Evolutionary conservation across 441 rosid genomes (phyloP), one percentile per base, ranked within the genome.

Genomic region (Euphorbia schlechtendalii): DNA sequence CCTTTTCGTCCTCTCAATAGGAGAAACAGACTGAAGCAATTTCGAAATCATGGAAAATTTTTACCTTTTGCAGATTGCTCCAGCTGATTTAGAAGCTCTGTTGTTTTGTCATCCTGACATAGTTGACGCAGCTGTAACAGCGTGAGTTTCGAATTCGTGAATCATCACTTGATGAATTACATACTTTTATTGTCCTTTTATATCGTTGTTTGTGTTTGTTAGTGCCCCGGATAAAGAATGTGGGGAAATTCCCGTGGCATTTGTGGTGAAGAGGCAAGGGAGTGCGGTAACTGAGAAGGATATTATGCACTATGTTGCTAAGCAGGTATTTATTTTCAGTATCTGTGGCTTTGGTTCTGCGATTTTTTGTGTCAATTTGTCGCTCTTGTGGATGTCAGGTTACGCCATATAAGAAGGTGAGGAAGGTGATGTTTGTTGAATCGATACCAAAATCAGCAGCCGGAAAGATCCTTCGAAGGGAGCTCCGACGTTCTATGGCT

Each of bases 201-300:
- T n/a, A n/a, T n/a, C n/a, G n/a, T n/a, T n/a, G n/a, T n/a, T n/a
- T n/a, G n/a, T n/a, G n/a, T n/a, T n/a, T n/a, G n/a, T 20, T 61
- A 89, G 96, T 63, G 84, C 70, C 8, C 21, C 15, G 34, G 78
- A 77, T 64, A 85, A 85, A 65, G 84, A 77, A 64, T 74, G 69
- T 8, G 94, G 92, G 36, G 96, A 92, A 79, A 82, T 90, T 75
- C 96, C 98, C 0, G 85, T 84, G 71, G 97, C 97, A 38, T 92
- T 89, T 51, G 87, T 92, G 30, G 94, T 92, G 36, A 80, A 78
- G 72, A 83, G 65, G 71, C 72, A 64, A 12, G 85, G 80, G 69
- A 70, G 90, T 72, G 14, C 61, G 52, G 72, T 92, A 46, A 77
- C 82, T 6, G 70, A 84, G 69, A 74, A 65, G 69, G 86, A 70